Evolutionary conservation across 495 filamentous ascomycete genomes (phyloP), one percentile per base, ranked within the genome.

Genomic region (Aspergillus conjunctus): DNA sequence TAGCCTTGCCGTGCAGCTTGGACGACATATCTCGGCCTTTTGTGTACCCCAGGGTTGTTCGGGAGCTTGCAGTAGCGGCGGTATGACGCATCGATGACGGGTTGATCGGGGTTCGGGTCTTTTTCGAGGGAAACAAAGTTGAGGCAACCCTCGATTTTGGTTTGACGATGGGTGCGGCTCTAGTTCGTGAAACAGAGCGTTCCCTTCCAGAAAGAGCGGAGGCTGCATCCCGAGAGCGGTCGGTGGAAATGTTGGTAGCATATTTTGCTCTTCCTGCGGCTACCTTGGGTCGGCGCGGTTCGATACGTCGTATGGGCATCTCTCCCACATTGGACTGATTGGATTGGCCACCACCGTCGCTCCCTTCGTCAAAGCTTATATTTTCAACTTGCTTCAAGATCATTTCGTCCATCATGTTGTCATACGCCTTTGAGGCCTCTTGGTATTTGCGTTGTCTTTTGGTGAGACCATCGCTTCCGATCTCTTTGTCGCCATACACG

Each of bases 21-120:
- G 78, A 74, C 8, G 87, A 87, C 14, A 87, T 81, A 15, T 79
- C 80, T 15, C 91, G 82, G 30, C 92, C 91, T 67, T 88, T 90
- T 53, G 84, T 86, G 68, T 92, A 93, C 7, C 92, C 92, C 30
- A 97, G 73, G 0, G 92, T 96, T 49, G 83, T 89, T 54, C 84
- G 83, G 12, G 92, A 93, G 11, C 81, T 83, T n/a, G 76, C 80
- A 7, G 77, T 80, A 18, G 89, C 88, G 7, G 87, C 85, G 4
- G 84, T 75, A 64, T 85, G 75, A 54, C 83, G 80, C 78, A 85
- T 79, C 12, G 73, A 71, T 10, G 85, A 87, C 3, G 73, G 76
- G 50, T 81, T 81, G 56, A 73, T 80, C 18, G 75, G 69, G 14
- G 50, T 52, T 12, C 71, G 66, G 26, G 75, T 67, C 67, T 79